phyloP scores from a whole-genome alignment of 768 basidiomycete genomes.

The Rhodocollybia butyracea region DNA sequence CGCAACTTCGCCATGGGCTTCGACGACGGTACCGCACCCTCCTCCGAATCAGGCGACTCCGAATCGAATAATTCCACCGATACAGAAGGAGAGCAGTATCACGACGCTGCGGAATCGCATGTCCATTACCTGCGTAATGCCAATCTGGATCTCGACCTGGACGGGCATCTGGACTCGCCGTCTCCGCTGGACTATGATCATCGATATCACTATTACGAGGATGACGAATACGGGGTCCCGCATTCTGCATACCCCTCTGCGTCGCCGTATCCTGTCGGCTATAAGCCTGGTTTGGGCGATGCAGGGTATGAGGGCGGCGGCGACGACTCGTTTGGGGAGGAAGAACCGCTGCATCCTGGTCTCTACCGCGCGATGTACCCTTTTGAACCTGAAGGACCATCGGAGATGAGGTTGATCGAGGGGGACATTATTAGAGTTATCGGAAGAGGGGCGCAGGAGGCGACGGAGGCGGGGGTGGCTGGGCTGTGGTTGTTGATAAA shows the following conservation, averaged over 20 bases:
- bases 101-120: background rate
- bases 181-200: slow-evolving; percentile 15
- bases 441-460: slow-evolving; percentile 74
- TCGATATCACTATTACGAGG: slow-evolving; percentile 23
- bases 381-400: slow-evolving; percentile 76
- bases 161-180: background rate
- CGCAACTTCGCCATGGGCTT: slow-evolving; percentile 38
- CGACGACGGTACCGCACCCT: background rate
- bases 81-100: slow-evolving; percentile 4
- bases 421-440: slow-evolving; percentile 74
- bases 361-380: slow-evolving; percentile 75
- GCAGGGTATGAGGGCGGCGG: slow-evolving; percentile 21
- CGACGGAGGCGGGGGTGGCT: slow-evolving; percentile 68
- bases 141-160: background rate
- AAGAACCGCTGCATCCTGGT: slow-evolving; percentile 57
- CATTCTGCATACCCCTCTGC: slow-evolving; percentile 1
- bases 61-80: slow-evolving; percentile 2
- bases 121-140: background rate
- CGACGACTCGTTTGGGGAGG: slow-evolving; percentile 29
- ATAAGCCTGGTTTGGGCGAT: slow-evolving; percentile 9
- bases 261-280: slow-evolving; percentile 4
- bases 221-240: slow-evolving; percentile 15
- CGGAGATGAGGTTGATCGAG: slow-evolving; percentile 79
- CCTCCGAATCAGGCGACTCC: background rate
- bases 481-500: slow-evolving; percentile 66